Percentiles rank a stretch among this genome's conserved stretches.
These are phyloP conservation scores for Fraxinus pennsylvanica DNA, from an alignment of 257 asterid species.

Conservation along the genomic window DNA sequence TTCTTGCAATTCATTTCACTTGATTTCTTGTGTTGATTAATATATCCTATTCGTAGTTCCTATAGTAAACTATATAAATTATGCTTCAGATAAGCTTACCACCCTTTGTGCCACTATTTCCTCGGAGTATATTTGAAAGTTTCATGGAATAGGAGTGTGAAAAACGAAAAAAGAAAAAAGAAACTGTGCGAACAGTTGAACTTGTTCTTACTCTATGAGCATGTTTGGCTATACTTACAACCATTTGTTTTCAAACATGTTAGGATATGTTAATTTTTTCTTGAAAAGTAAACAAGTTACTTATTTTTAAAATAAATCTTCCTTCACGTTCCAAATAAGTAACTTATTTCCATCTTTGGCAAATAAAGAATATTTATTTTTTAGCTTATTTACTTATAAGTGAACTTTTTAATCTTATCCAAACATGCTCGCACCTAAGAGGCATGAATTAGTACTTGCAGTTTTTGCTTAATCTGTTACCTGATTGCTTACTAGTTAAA, in stretches of 20 bases:
- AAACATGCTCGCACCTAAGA: neutral
- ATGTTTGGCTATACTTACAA: neutral
- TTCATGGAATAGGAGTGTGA: neutral
- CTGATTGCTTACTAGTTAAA: neutral
- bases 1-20: conserved; percentile 3
- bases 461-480: conserved; percentile 11
- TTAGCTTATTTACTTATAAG: neutral
- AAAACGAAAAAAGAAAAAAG: neutral
- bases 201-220: neutral
- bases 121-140: neutral
- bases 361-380: neutral
- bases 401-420: neutral
- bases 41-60: neutral
- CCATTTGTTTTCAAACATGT: neutral
- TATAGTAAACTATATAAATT: neutral
- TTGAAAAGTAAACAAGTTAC: neutral
- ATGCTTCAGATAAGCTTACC: neutral
- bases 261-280: neutral
- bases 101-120: neutral
- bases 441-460: conserved; percentile 4
- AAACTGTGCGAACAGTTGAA: neutral
- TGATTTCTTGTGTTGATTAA: neutral
- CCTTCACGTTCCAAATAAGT: neutral
- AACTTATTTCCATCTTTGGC: neutral
- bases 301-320: neutral